These are phyloP conservation scores for Aspergillus pseudotamarii DNA, from an alignment of 2,329 filamentous ascomycete species.

Conservation along the genomic window DNA sequence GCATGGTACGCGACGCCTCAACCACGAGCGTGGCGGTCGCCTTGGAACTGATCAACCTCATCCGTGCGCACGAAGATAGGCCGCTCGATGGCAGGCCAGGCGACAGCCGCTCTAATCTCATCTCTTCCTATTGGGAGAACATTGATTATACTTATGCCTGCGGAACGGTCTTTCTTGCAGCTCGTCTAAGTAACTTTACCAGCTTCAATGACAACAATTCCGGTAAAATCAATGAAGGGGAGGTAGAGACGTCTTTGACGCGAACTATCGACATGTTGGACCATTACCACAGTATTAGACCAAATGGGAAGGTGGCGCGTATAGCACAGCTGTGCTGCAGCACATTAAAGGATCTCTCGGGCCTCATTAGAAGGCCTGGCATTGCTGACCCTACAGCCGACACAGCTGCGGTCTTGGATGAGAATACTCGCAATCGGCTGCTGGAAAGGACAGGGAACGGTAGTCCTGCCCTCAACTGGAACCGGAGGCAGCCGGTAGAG, in stretches of 20 bases:
- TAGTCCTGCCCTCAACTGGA: not conserved
- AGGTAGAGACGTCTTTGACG: constrained; percentile 5
- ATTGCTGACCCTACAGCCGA: not conserved
- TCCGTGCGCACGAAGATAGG: constrained; percentile 9
- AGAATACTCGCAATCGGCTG: not conserved
- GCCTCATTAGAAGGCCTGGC: not conserved
- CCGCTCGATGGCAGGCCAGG: constrained; percentile 6
- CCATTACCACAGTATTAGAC: not conserved
- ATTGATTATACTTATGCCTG: constrained; percentile 20
- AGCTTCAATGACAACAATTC: not conserved
- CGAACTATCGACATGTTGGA: constrained; percentile 5
- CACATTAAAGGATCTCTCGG: constrained; percentile 2
- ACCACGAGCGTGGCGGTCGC: constrained; percentile 16
- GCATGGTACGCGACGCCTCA: constrained; percentile 16
- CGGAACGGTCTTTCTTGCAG: constrained; percentile 16
- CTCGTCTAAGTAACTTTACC: constrained; percentile 11
- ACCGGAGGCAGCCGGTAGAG: not conserved
- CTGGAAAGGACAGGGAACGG: not conserved
- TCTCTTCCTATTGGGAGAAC: constrained; percentile 18
- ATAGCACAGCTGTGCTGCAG: constrained; percentile 8
- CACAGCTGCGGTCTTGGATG: not conserved
- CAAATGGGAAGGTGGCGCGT: not conserved
- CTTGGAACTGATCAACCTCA: constrained; percentile 9
- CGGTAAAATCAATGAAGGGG: not conserved
- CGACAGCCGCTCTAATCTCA: not conserved